Percentiles rank a stretch among this genome's conserved stretches.
Evolutionary conservation across 1,284 basidiomycete genomes (phyloP).

Genomic region (Bondarzewia mesenterica): DNA sequence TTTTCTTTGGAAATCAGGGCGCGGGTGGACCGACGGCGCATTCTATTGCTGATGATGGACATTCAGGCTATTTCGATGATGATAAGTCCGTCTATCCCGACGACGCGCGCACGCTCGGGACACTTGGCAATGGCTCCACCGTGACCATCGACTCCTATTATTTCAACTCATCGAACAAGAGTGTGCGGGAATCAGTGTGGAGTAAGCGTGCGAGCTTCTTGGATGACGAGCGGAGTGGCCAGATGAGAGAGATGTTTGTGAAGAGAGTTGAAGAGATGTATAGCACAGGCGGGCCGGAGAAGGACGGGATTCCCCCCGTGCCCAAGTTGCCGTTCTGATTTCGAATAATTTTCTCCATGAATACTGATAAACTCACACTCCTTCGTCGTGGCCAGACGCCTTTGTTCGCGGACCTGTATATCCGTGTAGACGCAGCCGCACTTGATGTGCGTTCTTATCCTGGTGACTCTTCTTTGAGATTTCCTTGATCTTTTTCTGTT

Average conservation of each 20-base stretch:
- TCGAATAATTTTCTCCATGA: too few relatives aligned
- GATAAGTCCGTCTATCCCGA: slow-evolving; percentile 16
- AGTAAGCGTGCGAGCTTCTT: slow-evolving; percentile 39
- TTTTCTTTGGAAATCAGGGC: slow-evolving; percentile 4
- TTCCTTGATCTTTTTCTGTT: too few relatives aligned
- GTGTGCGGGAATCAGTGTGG: slow-evolving; percentile 36
- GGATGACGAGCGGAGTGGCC: slow-evolving; percentile 43
- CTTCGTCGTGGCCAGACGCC: too few relatives aligned
- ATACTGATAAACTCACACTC: too few relatives aligned
- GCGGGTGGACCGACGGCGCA: background rate
- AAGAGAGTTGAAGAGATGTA: slow-evolving; percentile 44
- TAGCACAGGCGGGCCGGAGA: slow-evolving; percentile 22
- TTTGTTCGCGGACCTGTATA: too few relatives aligned
- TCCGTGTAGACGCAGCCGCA: too few relatives aligned
- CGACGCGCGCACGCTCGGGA: background rate
- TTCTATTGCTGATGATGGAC: slow-evolving; percentile 5
- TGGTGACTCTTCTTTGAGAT: too few relatives aligned
- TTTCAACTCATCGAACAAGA: slow-evolving; percentile 11
- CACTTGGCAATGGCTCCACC: slow-evolving; percentile 6
- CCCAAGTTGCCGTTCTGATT: slow-evolving; percentile 27
- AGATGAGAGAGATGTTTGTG: slow-evolving; percentile 40
- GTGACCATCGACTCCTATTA: slow-evolving; percentile 7
- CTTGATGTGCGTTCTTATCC: too few relatives aligned
- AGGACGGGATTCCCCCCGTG: slow-evolving; percentile 34
- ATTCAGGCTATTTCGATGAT: slow-evolving; percentile 13